Evolutionary conservation across 2,329 filamentous ascomycete genomes (phyloP).

Genomic region (Zalaria sp.): DNA sequence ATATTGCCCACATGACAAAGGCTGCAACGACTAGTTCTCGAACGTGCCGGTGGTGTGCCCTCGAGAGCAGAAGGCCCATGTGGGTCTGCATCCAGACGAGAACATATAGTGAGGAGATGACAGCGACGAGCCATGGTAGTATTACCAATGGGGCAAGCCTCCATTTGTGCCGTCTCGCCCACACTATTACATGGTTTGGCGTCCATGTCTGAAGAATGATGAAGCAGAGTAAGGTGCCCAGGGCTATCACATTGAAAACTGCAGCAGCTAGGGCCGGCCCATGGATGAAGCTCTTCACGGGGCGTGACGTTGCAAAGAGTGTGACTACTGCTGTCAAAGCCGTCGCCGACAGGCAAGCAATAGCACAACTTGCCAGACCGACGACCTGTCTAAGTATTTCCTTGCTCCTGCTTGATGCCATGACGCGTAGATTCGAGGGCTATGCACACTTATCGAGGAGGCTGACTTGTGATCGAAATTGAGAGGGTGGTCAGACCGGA

Average conservation of each 20-base stretch:
- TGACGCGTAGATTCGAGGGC: not conserved
- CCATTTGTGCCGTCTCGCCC: not conserved
- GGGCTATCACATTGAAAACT: constrained; percentile 7
- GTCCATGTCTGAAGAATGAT: constrained; percentile 3
- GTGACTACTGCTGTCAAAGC: constrained; percentile 2
- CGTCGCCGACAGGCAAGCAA: constrained; percentile 2
- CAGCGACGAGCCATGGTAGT: constrained; percentile 7
- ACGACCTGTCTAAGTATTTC: not conserved
- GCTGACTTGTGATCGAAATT: not conserved
- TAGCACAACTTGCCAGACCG: constrained; percentile 3
- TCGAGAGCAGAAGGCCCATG: not conserved
- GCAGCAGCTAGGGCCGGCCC: constrained; percentile 8
- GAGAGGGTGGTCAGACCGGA: not conserved
- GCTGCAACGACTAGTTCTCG: constrained; percentile 10
- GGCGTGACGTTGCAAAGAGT: constrained; percentile 5
- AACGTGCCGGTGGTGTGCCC: constrained; percentile 1
- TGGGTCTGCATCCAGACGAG: constrained; percentile 7
- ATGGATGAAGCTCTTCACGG: not conserved
- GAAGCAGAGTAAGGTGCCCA: constrained; percentile 5
- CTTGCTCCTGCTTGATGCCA: not conserved
- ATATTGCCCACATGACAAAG: constrained; percentile 13
- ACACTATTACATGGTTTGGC: not conserved
- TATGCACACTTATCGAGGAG: not conserved
- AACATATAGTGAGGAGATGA: constrained; percentile 10
- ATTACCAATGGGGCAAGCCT: not conserved